A percentile compares a stretch with the other conserved stretches of the same genome.
These are phyloP conservation scores for Tuber microsphaerosporum DNA, from an alignment of 495 filamentous ascomycete species.

Conservation along the genomic window DNA sequence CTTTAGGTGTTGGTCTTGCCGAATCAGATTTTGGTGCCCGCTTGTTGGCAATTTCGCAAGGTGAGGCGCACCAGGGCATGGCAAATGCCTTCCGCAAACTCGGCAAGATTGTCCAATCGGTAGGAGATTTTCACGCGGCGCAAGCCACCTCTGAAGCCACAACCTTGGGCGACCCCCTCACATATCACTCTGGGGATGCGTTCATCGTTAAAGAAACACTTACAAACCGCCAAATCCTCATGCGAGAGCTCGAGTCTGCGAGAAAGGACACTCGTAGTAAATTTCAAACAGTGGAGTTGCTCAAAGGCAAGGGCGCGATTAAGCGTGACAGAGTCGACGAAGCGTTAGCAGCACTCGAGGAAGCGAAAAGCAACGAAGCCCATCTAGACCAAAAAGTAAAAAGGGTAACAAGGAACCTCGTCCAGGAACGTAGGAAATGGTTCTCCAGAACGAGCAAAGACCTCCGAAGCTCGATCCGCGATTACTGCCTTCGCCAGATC, in stretches of 20 bases:
- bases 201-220: slow-evolving; percentile 99
- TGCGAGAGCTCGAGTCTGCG: slow-evolving; percentile 84
- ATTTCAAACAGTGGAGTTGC: slow-evolving; percentile 72
- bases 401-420: slow-evolving; percentile 78
- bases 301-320: slow-evolving; percentile 75
- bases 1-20: slow-evolving; percentile 73
- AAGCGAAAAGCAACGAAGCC: slow-evolving; percentile 69
- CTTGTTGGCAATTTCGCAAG: slow-evolving; percentile 70
- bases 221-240: slow-evolving; percentile 96
- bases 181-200: slow-evolving; percentile 90
- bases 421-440: slow-evolving; percentile 85
- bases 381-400: slow-evolving; percentile 76
- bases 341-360: slow-evolving; percentile 78
- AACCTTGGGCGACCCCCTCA: slow-evolving; percentile 84
- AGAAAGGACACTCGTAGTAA: slow-evolving; percentile 72
- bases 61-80: slow-evolving; percentile 84
- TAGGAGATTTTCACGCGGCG: slow-evolving; percentile 93
- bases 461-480: slow-evolving; percentile 69
- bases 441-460: slow-evolving; percentile 79
- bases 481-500: slow-evolving; percentile 90
- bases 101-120: slow-evolving; percentile 81
- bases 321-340: slow-evolving; percentile 93
- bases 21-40: slow-evolving; percentile 92
- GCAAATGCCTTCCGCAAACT: slow-evolving; percentile 88
- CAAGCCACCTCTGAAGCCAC: slow-evolving; percentile 96